Percentiles rank a stretch among this genome's conserved stretches.
phyloP scores from a whole-genome alignment of 2,329 filamentous ascomycete species.

The Cryoendolithus antarcticus region DNA sequence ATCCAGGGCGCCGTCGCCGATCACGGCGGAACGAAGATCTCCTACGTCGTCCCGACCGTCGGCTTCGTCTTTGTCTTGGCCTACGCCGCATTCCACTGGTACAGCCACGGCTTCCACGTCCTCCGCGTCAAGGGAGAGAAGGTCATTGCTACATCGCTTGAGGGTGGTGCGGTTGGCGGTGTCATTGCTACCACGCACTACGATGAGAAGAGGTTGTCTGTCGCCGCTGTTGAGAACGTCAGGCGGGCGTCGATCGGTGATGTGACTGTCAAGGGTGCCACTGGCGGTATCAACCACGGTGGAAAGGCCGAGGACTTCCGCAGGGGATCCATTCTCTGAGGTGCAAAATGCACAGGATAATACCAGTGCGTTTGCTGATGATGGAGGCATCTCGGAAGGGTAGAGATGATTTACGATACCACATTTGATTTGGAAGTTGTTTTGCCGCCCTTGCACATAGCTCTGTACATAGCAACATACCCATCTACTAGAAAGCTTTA shows the following conservation, averaged over 20 bases:
- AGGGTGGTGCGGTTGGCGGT: slow-evolving; percentile 23
- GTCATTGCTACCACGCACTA: slow-evolving; percentile 23
- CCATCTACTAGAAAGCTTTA: too few relatives aligned
- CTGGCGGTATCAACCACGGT: slow-evolving; percentile 14
- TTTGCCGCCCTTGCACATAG: too few relatives aligned
- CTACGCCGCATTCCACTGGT: slow-evolving; percentile 24
- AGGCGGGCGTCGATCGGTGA: slow-evolving; percentile 15
- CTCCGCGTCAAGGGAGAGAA: slow-evolving; percentile 21
- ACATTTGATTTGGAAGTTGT: too few relatives aligned
- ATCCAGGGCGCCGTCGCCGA: slow-evolving; percentile 29
- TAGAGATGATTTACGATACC: too few relatives aligned
- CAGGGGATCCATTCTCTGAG: too few relatives aligned
- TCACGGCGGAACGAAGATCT: slow-evolving; percentile 27
- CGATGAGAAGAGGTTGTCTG: slow-evolving; percentile 21
- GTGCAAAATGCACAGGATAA: too few relatives aligned
- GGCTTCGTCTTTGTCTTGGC: slow-evolving; percentile 30
- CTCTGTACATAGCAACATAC: too few relatives aligned
- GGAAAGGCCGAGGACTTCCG: too few relatives aligned
- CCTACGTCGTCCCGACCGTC: slow-evolving; percentile 32
- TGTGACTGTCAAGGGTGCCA: slow-evolving; percentile 15
- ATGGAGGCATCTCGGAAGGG: too few relatives aligned
- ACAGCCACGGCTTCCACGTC: slow-evolving; percentile 20
- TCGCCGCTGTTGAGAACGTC: slow-evolving; percentile 15
- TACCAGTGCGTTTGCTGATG: too few relatives aligned
- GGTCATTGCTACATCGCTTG: slow-evolving; percentile 18